These are phyloP conservation scores for Malassezia restricta DNA, from an alignment of 1,284 basidiomycete species.

Conservation along the genomic window DNA sequence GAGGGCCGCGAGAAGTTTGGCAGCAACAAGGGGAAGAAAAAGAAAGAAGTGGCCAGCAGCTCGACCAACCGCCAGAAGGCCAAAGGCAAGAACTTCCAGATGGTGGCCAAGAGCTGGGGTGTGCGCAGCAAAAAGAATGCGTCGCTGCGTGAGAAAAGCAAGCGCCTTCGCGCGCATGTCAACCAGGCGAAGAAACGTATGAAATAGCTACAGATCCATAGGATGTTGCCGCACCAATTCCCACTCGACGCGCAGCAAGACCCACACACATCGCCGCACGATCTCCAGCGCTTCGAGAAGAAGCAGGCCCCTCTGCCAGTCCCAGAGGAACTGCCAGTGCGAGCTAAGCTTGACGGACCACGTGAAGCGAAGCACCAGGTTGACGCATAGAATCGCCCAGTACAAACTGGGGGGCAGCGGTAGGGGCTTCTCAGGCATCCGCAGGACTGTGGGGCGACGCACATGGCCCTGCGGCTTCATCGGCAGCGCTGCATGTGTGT, in stretches of 20 bases:
- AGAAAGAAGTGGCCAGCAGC: slow-evolving; percentile 35
- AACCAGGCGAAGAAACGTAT: slow-evolving; percentile 35
- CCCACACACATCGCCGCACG: slow-evolving; percentile 84
- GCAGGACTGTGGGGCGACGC: slow-evolving; percentile 10
- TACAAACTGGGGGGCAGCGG: slow-evolving; percentile 67
- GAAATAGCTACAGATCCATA: slow-evolving; percentile 16
- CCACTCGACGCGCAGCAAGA: slow-evolving; percentile 76
- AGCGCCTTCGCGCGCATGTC: slow-evolving; percentile 32
- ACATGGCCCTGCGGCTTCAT: background rate
- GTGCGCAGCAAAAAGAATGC: slow-evolving; percentile 42
- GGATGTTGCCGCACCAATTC: slow-evolving; percentile 20
- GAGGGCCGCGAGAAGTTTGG: slow-evolving; percentile 94
- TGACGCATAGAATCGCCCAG: slow-evolving; percentile 68
- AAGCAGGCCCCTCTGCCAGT: slow-evolving; percentile 74
- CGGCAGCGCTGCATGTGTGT: background rate
- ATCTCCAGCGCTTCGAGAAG: slow-evolving; percentile 83
- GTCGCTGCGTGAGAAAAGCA: slow-evolving; percentile 36
- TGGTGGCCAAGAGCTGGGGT: slow-evolving; percentile 35
- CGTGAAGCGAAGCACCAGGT: slow-evolving; percentile 79
- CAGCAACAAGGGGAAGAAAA: slow-evolving; percentile 44
- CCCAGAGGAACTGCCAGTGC: slow-evolving; percentile 70
- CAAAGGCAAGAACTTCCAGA: slow-evolving; percentile 41
- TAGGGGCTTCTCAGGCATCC: slow-evolving; percentile 55
- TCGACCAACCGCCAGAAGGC: slow-evolving; percentile 38
- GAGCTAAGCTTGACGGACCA: slow-evolving; percentile 86